Conservation (phyloP, 2,329 filamentous ascomycete species). For the Neonectria coccinea region DNA sequence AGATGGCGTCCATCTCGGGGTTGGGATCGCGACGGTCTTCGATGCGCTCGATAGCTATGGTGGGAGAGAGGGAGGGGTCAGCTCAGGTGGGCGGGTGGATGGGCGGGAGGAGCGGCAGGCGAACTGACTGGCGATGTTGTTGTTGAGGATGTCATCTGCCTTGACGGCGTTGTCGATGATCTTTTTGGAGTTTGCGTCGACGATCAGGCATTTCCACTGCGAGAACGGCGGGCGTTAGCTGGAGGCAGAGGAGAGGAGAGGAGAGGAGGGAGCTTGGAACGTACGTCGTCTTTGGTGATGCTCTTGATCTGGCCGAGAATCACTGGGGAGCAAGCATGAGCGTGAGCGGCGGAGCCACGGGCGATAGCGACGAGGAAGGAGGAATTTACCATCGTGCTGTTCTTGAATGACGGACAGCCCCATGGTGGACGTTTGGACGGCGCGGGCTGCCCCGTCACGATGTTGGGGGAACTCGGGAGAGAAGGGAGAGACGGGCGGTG, state of each 20-base stretch:
- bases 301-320: conserved; percentile 70
- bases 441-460: conserved; percentile 44
- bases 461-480: conserved; percentile 26
- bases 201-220: conserved; percentile 96
- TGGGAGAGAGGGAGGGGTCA: conserved; percentile 34
- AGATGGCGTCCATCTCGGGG: conserved; percentile 93
- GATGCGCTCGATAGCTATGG: conserved; percentile 90
- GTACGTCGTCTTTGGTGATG: conserved; percentile 85
- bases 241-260: not conserved
- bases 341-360: conserved; percentile 21
- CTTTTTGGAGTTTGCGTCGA: conserved; percentile 86
- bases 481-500: conserved; percentile 15
- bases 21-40: conserved; percentile 87
- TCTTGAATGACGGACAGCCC: conserved; percentile 85
- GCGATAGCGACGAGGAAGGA: not conserved
- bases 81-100: conserved; percentile 19
- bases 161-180: conserved; percentile 91
- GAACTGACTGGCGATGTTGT: conserved; percentile 90
- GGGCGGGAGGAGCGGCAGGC: conserved; percentile 25
- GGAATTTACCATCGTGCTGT: conserved; percentile 67
- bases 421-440: conserved; percentile 68
- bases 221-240: conserved; percentile 25
- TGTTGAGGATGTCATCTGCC: conserved; percentile 96
- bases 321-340: conserved; percentile 41
- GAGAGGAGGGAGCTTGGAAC: conserved; percentile 42